Conservation (phyloP, 2,329 filamentous ascomycete species). For the Arachnomyces sp. region DNA sequence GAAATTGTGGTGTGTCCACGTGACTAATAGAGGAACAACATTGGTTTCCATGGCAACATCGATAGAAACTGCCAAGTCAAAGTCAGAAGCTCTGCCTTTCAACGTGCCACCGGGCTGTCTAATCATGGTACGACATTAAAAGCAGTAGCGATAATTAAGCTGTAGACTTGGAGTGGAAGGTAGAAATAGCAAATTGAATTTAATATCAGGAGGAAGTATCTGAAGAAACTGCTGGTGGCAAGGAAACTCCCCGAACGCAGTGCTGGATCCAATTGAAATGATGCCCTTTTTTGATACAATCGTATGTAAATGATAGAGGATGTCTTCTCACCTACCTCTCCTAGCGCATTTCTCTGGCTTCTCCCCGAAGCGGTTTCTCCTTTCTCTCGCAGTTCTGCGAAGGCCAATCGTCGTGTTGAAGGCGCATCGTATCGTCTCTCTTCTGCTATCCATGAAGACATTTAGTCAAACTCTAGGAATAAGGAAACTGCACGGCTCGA, state of each 20-base stretch:
- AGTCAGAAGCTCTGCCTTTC: too few species aligned
- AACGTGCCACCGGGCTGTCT: too few species aligned
- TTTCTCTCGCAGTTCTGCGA: constrained; percentile 30
- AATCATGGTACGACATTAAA: too few species aligned
- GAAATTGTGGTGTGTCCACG: constrained; percentile 5
- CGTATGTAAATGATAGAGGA: constrained; percentile 1
- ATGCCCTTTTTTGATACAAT: background rate
- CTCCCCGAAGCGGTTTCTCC: constrained; percentile 32
- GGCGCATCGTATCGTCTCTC: constrained; percentile 2
- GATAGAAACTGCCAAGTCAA: too few species aligned
- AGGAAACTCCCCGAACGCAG: too few species aligned
- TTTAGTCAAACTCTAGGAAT: background rate
- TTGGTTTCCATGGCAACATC: constrained; percentile 11
- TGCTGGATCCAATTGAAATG: background rate
- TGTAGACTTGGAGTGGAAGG: too few species aligned
- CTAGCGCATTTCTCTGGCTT: constrained; percentile 28
- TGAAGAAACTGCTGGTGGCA: too few species aligned
- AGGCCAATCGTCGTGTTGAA: constrained; percentile 18
- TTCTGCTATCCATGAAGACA: background rate
- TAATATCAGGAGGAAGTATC: too few species aligned
- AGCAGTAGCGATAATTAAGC: too few species aligned
- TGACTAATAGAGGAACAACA: constrained; percentile 7
- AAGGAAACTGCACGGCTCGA: too few species aligned
- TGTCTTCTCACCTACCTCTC: constrained; percentile 14
- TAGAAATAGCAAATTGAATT: too few species aligned